phyloP scores from a whole-genome alignment of 176 grass and related monocot species.

The Olyra latifolia region DNA sequence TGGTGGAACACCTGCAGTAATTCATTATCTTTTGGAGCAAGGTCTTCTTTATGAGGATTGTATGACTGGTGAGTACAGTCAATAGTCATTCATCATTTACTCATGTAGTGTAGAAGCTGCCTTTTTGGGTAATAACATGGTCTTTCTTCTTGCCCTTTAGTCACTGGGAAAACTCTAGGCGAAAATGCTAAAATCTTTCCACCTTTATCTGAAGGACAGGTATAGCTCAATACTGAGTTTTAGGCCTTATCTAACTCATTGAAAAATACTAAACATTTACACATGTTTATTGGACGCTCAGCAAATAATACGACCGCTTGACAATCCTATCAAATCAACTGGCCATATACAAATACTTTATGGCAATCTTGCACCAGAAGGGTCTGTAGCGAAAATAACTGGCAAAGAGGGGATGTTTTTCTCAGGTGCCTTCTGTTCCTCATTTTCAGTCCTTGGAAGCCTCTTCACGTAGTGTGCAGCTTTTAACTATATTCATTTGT shows the following conservation, averaged over 20 bases:
- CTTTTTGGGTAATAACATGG: slow-evolving; percentile 2
- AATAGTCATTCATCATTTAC: slow-evolving; percentile 12
- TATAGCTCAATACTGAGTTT: slow-evolving; percentile 36
- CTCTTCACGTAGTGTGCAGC: slow-evolving; percentile 11
- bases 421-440: slow-evolving; percentile 61
- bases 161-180: slow-evolving; percentile 92
- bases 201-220: slow-evolving; percentile 82
- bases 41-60: slow-evolving; percentile 90
- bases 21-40: slow-evolving; percentile 90
- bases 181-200: slow-evolving; percentile 92
- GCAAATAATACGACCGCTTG: slow-evolving; percentile 88
- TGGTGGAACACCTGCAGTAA: slow-evolving; percentile 93
- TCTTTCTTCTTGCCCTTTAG: slow-evolving; percentile 41
- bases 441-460: slow-evolving; percentile 26
- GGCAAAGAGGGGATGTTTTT: slow-evolving; percentile 99
- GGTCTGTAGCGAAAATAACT: slow-evolving; percentile 99
- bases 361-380: slow-evolving; percentile 95
- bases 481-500: slow-evolving; percentile 32
- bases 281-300: slow-evolving; percentile 26
- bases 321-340: slow-evolving; percentile 95
- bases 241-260: slow-evolving; percentile 17
- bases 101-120: neutral
- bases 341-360: slow-evolving; percentile 99
- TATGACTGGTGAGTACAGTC: slow-evolving; percentile 66
- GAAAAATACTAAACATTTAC: slow-evolving; percentile 15